Base-by-base conservation (phyloP, 257 asterid species). In the Forsythia suspensa region DNA sequence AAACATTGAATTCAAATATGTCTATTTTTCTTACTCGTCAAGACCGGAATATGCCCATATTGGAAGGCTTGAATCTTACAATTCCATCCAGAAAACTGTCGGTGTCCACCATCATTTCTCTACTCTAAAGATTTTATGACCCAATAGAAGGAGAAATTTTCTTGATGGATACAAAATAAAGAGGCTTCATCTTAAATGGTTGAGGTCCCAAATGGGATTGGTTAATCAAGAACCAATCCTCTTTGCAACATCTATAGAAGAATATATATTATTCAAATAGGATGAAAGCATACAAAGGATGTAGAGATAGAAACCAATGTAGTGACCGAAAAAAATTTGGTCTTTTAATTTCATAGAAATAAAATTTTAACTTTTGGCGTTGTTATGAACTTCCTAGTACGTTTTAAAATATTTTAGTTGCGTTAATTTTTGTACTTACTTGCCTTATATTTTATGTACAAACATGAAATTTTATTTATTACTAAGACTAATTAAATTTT, bases 11-110 rank as follows among this genome's bases (percentile, higher is more conserved):
- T 92, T 92, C 82, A 89, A 77, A 80, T 90, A 91, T 3, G 86
- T 92, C 8, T 83, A 89, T 80, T 92, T 92, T 52, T 87, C 82
- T 80, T 92, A 92, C 77, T 94, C 97, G 66, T 90, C 97, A 70
- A 86, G 95, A 83, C 92, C 90, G 34, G 34, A 29, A 29, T 29
- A 29, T 29, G 34, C 34, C 34, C 34, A 29, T 29, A 29, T 29
- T 29, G 34, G 34, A 29, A 29, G 34, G 34, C 34, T 29, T 29
- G 34, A 29, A 29, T 29, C 34, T 29, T 29, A 29, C 34, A 29
- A 29, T 29, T 29, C 34, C 34, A 29, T 29, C 34, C 34, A 29
- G 34, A 29, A 29, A 29, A 29, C 34, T 29, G 34, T 29, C 34
- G 34, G 34, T 29, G 34, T 86, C 91, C n/a, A 87, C 93, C 12